These are phyloP conservation scores for Exobasidium cylindrosporum DNA, from an alignment of 1,284 basidiomycete species.

Conservation along the genomic window DNA sequence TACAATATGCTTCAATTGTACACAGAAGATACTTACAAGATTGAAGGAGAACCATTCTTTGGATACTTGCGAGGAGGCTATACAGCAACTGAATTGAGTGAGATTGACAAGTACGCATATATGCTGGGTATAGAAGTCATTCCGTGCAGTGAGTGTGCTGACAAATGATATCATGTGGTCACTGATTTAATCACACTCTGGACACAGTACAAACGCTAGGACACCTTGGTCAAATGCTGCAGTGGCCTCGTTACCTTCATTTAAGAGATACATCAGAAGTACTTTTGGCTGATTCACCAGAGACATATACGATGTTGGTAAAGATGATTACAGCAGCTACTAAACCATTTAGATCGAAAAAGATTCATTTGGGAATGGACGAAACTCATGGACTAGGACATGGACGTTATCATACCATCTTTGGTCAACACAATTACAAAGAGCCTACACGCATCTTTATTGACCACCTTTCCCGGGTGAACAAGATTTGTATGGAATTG, in stretches of 20 bases:
- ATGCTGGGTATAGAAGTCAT: slow-evolving; percentile 42
- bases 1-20: slow-evolving; percentile 54
- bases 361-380: slow-evolving; percentile 53
- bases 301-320: slow-evolving; percentile 28
- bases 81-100: slow-evolving; percentile 37
- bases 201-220: slow-evolving; percentile 54
- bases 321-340: slow-evolving; percentile 33
- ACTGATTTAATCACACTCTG: slow-evolving; percentile 4
- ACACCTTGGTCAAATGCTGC: slow-evolving; percentile 57
- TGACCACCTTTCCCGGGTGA: slow-evolving; percentile 45
- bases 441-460: slow-evolving; percentile 48
- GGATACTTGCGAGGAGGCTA: slow-evolving; percentile 54
- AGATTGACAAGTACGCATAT: slow-evolving; percentile 55
- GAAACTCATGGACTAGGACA: slow-evolving; percentile 55
- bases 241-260: slow-evolving; percentile 55
- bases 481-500: slow-evolving; percentile 42
- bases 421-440: slow-evolving; percentile 48
- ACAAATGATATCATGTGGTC: background rate
- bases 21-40: slow-evolving; percentile 55
- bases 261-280: slow-evolving; percentile 56
- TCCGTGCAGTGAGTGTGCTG: slow-evolving; percentile 29
- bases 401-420: slow-evolving; percentile 54
- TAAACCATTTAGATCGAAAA: slow-evolving; percentile 49
- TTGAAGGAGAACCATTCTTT: slow-evolving; percentile 56
- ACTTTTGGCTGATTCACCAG: slow-evolving; percentile 49